Conservation (phyloP, 768 basidiomycete genomes). For the Pisolithus orientalis region DNA sequence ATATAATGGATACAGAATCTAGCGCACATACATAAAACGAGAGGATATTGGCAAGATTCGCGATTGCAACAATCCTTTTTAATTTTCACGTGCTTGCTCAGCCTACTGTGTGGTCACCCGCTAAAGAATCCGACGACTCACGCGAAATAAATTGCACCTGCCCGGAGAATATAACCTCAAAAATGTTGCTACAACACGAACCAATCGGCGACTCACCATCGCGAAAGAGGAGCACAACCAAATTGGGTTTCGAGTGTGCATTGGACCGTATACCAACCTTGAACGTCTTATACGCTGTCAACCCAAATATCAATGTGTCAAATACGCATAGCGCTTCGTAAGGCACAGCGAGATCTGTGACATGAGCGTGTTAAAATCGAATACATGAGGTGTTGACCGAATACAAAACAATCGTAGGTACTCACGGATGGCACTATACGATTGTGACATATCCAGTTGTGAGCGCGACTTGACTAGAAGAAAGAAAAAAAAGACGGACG, state of each 20-base stretch:
- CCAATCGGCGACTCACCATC: slow-evolving; percentile 36
- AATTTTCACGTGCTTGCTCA: neutral
- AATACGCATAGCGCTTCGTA: slow-evolving; percentile 50
- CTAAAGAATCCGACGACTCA: slow-evolving; percentile 21
- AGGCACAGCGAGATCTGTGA: slow-evolving; percentile 26
- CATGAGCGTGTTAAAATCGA: neutral
- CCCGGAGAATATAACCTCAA: neutral
- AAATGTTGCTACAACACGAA: neutral
- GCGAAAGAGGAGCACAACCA: slow-evolving; percentile 39
- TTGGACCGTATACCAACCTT: slow-evolving; percentile 25
- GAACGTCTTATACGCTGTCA: slow-evolving; percentile 45
- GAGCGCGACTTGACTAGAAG: neutral
- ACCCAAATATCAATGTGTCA: slow-evolving; percentile 40
- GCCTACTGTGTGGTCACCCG: slow-evolving; percentile 9
- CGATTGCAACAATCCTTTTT: slow-evolving; percentile 44
- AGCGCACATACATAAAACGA: slow-evolving; percentile 30
- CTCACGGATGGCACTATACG: slow-evolving; percentile 3
- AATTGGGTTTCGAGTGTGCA: slow-evolving; percentile 18
- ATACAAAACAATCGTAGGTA: neutral
- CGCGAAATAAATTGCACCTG: slow-evolving; percentile 54
- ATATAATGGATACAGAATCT: neutral
- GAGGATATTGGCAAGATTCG: slow-evolving; percentile 44
- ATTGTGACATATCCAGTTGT: neutral
- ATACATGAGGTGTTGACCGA: neutral
- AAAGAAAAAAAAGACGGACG: neutral